Evolutionary conservation across 805 yeast species (phyloP).

Genomic region (Candida nemodendra): DNA sequence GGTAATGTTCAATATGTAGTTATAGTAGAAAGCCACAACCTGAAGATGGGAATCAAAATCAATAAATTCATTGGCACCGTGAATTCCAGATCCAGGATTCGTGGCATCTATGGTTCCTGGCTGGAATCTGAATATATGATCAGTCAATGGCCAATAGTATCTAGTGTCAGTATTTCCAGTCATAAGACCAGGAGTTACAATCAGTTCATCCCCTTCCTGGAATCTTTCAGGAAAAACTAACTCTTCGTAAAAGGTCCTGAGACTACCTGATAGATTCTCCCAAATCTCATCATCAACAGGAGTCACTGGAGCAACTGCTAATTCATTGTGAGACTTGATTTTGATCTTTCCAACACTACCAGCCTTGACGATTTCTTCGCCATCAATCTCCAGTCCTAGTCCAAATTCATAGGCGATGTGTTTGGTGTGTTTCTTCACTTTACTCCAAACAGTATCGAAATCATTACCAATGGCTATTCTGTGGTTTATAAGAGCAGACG

Average conservation of each 20-base stretch:
- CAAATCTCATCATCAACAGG: conserved; percentile 47
- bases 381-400: conserved; percentile 46
- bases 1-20: conserved; percentile 33
- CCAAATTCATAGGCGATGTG: conserved; percentile 46
- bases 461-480: conserved; percentile 60
- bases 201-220: conserved; percentile 11
- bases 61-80: conserved; percentile 64
- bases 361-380: conserved; percentile 25
- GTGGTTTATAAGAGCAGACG: conserved; percentile 55
- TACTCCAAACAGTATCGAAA: conserved; percentile 40
- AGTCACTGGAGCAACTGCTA: conserved; percentile 47
- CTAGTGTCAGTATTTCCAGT: conserved; percentile 73
- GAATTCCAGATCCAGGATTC: conserved; percentile 40
- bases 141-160: conserved; percentile 60
- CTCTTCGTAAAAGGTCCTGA: conserved; percentile 62
- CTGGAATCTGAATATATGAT: conserved; percentile 59
- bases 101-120: conserved; percentile 50
- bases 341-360: conserved; percentile 26
- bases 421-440: conserved; percentile 35
- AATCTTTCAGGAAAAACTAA: conserved; percentile 33
- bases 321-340: conserved; percentile 17
- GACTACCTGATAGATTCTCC: conserved; percentile 59
- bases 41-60: conserved; percentile 59
- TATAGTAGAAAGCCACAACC: conserved; percentile 53
- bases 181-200: conserved; percentile 58